These are phyloP conservation scores for Rhypophila decipiens DNA, from an alignment of 495 filamentous ascomycete species.

Conservation along the genomic window DNA sequence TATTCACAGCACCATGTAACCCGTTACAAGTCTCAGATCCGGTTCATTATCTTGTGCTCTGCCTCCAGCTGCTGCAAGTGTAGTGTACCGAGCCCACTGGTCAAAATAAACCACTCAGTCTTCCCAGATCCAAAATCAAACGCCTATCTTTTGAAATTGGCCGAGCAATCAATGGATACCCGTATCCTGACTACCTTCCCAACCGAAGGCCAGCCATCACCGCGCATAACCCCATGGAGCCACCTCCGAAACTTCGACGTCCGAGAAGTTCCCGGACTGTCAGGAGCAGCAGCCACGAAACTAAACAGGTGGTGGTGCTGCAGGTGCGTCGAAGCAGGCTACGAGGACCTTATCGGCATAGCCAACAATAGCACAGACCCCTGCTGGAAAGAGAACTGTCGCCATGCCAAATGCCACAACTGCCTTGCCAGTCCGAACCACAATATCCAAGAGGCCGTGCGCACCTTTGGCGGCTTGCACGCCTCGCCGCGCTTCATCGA, in stretches of 20 bases:
- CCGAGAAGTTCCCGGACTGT: not conserved
- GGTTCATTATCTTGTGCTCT: too few relatives aligned
- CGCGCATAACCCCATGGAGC: constrained; percentile 7
- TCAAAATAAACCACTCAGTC: too few relatives aligned
- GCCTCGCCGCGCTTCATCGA: constrained; percentile 18
- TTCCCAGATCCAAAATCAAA: too few relatives aligned
- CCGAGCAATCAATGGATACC: constrained; percentile 5
- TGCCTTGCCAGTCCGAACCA: constrained; percentile 9
- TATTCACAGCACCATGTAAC: too few relatives aligned
- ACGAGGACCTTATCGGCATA: constrained; percentile 19
- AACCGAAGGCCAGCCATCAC: constrained; percentile 15
- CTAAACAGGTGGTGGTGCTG: constrained; percentile 26
- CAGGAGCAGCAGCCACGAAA: constrained; percentile 6
- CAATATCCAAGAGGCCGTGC: constrained; percentile 4
- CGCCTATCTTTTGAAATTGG: too few relatives aligned
- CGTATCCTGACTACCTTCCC: constrained; percentile 21
- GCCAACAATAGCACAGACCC: constrained; percentile 1
- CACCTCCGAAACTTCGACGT: constrained; percentile 5
- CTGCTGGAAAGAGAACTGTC: constrained; percentile 1
- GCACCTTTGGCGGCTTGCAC: constrained; percentile 19
- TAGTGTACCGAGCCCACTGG: too few relatives aligned
- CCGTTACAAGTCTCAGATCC: too few relatives aligned
- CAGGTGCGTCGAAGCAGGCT: constrained; percentile 13
- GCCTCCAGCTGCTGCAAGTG: too few relatives aligned
- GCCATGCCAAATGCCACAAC: constrained; percentile 17